Evolutionary conservation across 257 asterid species (phyloP).

Genomic region (Ocimum tenuiflorum): DNA sequence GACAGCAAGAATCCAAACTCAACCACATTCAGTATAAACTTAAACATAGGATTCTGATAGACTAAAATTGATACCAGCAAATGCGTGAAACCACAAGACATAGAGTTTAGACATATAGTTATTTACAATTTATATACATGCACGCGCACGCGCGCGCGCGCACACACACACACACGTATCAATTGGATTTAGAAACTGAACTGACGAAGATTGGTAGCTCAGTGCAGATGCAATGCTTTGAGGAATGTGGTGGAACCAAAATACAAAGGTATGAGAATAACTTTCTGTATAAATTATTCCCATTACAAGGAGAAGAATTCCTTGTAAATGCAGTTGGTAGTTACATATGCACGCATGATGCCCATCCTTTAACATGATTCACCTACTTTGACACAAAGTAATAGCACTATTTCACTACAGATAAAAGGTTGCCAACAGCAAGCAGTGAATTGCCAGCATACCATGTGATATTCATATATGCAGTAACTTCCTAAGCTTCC

Average conservation of each 20-base stretch:
- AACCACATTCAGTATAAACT: neutral
- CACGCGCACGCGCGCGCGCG: too few species aligned
- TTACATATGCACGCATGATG: neutral
- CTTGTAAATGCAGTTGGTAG: neutral
- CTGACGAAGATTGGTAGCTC: too few species aligned
- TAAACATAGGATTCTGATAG: neutral
- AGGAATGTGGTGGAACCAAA: too few species aligned
- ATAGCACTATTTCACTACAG: neutral
- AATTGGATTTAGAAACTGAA: too few species aligned
- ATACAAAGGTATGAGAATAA: too few species aligned
- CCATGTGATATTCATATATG: constrained; percentile 99
- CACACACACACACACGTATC: too few species aligned
- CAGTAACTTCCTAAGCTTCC: constrained; percentile 99
- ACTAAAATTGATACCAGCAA: neutral
- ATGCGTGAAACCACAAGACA: too few species aligned
- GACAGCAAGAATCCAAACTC: neutral
- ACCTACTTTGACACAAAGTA: neutral
- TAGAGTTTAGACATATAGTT: too few species aligned
- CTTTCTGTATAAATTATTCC: too few species aligned
- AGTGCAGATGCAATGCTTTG: too few species aligned
- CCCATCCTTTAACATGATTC: neutral
- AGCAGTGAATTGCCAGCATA: constrained; percentile 29
- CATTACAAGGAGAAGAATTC: too few species aligned
- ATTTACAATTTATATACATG: too few species aligned
- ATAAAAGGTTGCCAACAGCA: neutral